A percentile compares a stretch with the other conserved stretches of the same genome.
Evolutionary conservation across 2,329 filamentous ascomycete genomes (phyloP).

Genomic region (Cladosporium halotolerans): DNA sequence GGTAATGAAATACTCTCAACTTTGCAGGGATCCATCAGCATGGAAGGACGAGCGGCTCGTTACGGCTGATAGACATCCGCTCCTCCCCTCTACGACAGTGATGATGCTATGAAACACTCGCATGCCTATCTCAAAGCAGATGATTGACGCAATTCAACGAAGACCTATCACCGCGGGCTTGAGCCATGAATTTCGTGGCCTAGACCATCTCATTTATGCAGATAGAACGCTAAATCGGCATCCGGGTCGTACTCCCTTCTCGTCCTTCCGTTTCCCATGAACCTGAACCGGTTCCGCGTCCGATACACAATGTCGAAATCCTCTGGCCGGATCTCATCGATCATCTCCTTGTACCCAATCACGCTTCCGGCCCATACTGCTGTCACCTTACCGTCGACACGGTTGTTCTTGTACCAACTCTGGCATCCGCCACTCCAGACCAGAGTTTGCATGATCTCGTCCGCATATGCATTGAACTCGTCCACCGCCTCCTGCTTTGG

Average conservation of each 20-base stretch:
- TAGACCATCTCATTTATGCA: conserved; percentile 17
- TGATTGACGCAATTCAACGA: too few relatives aligned
- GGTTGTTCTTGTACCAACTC: conserved; percentile 14
- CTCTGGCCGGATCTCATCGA: conserved; percentile 38
- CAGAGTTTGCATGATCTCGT: conserved; percentile 28
- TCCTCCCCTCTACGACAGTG: too few relatives aligned
- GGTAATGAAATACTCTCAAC: too few relatives aligned
- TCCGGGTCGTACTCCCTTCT: conserved; percentile 22
- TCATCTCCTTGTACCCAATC: conserved; percentile 26
- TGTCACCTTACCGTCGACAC: conserved; percentile 26
- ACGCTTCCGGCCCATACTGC: conserved; percentile 27
- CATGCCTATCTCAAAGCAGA: too few relatives aligned
- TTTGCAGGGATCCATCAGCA: too few relatives aligned
- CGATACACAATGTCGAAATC: conserved; percentile 45
- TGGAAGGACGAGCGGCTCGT: too few relatives aligned
- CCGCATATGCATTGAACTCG: conserved; percentile 26
- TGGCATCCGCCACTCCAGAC: conserved; percentile 28
- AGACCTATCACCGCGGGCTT: too few relatives aligned
- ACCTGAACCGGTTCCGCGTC: conserved; percentile 40
- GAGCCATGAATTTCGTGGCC: not conserved
- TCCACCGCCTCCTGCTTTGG: conserved; percentile 24
- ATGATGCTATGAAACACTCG: too few relatives aligned
- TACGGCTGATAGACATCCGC: too few relatives aligned
- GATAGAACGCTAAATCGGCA: conserved; percentile 22
- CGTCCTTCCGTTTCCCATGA: conserved; percentile 46